Evolutionary conservation across 2,329 filamentous ascomycete genomes (phyloP).

Genomic region (Exophiala spinifera): DNA sequence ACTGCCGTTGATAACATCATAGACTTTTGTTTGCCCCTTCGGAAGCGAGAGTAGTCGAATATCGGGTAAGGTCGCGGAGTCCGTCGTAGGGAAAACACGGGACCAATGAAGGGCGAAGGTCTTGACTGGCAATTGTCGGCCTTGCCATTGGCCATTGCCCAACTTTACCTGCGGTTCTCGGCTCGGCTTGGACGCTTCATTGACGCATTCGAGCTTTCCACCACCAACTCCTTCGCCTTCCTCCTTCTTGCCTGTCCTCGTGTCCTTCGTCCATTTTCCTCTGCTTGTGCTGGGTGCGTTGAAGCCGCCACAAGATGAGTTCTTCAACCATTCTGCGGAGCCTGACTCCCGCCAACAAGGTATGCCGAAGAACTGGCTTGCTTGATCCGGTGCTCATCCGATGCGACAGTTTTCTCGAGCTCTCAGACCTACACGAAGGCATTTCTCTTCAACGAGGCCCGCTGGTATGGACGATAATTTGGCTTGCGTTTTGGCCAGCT

Average conservation of each 20-base stretch:
- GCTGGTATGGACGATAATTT: conserved; percentile 60
- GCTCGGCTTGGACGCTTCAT: conserved; percentile 3
- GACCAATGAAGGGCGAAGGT: background rate
- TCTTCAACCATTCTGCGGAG: conserved; percentile 48
- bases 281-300: conserved; percentile 7
- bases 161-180: background rate
- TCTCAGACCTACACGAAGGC: conserved; percentile 64
- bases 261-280: conserved; percentile 1
- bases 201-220: conserved; percentile 3
- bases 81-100: background rate
- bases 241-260: background rate
- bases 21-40: too few relatives aligned
- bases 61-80: background rate
- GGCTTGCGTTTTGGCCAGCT: background rate
- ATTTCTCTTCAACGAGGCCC: conserved; percentile 83
- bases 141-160: background rate
- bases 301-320: conserved; percentile 43
- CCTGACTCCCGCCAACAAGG: conserved; percentile 48
- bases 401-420: conserved; percentile 59
- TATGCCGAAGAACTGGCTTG: conserved; percentile 31
- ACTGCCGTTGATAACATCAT: too few relatives aligned
- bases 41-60: too few relatives aligned
- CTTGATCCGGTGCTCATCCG: conserved; percentile 22
- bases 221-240: background rate
- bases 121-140: background rate